phyloP scores from a whole-genome alignment of 495 filamentous ascomycete genomes.

The Glutinoglossum americanum region DNA sequence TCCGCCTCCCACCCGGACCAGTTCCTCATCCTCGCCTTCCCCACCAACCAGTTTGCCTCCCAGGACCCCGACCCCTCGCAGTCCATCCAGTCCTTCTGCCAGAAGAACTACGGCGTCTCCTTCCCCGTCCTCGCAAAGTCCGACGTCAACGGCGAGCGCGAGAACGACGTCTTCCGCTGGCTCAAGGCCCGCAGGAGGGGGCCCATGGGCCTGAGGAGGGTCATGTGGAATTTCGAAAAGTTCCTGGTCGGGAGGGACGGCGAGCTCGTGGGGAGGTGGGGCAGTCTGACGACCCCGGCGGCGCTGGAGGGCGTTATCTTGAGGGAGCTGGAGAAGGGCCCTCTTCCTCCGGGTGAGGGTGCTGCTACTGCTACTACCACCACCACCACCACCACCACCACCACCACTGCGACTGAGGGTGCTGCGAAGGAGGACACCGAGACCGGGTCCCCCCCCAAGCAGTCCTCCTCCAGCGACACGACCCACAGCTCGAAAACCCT shows the following conservation, averaged over 20 bases:
- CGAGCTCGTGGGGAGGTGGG: slow-evolving; percentile 61
- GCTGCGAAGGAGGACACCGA: too few relatives aligned
- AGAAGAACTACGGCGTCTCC: slow-evolving; percentile 81
- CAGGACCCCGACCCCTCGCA: slow-evolving; percentile 83
- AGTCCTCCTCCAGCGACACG: too few relatives aligned
- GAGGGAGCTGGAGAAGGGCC: slow-evolving; percentile 34
- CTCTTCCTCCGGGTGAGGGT: neutral
- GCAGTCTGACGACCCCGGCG: slow-evolving; percentile 71
- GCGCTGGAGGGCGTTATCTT: slow-evolving; percentile 48
- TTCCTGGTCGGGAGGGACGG: slow-evolving; percentile 78
- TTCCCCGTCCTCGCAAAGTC: slow-evolving; percentile 86
- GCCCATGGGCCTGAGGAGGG: slow-evolving; percentile 58
- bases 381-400: too few relatives aligned
- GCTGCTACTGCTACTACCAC: neutral
- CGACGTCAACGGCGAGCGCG: slow-evolving; percentile 74
- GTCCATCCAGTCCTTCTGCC: slow-evolving; percentile 82
- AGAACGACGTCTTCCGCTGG: slow-evolving; percentile 32
- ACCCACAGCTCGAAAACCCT: too few relatives aligned
- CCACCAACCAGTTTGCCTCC: slow-evolving; percentile 88
- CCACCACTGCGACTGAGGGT: too few relatives aligned
- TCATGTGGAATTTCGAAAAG: slow-evolving; percentile 99
- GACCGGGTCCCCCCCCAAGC: too few relatives aligned
- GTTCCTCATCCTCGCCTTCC: slow-evolving; percentile 82
- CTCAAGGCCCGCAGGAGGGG: slow-evolving; percentile 74
- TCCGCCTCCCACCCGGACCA: slow-evolving; percentile 43